Percentiles rank a stretch among this genome's conserved stretches.
These are phyloP conservation scores for Blastocystis sp. DNA, from an alignment of 352 stramenopile genomes.

Conservation along the genomic window DNA sequence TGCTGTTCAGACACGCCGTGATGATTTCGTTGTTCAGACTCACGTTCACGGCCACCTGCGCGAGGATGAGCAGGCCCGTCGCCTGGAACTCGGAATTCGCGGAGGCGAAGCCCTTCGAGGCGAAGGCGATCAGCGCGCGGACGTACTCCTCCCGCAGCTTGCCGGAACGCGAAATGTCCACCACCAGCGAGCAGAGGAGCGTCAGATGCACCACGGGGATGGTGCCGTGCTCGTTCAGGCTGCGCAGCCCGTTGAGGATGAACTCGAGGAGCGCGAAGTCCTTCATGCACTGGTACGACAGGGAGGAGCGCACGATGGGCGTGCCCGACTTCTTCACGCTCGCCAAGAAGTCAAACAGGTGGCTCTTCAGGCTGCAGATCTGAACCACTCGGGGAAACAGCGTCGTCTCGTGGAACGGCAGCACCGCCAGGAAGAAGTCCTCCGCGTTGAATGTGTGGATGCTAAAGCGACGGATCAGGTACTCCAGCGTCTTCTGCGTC, in stretches of 20 bases:
- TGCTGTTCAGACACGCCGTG: constrained; percentile 58
- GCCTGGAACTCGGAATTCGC: constrained; percentile 54
- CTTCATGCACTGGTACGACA: constrained; percentile 67
- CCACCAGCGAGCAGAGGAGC: constrained; percentile 35
- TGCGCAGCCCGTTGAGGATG: constrained; percentile 42
- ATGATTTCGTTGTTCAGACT: constrained; percentile 49
- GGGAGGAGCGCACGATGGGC: constrained; percentile 21
- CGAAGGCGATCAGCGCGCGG: constrained; percentile 38
- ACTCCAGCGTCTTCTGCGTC: constrained; percentile 65
- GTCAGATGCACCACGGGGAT: constrained; percentile 57
- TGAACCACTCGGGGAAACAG: constrained; percentile 49
- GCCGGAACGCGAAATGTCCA: constrained; percentile 43
- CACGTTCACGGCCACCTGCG: constrained; percentile 63
- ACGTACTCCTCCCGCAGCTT: constrained; percentile 34
- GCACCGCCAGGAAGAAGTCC: constrained; percentile 65
- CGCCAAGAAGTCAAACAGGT: constrained; percentile 36
- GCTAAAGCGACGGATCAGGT: constrained; percentile 63
- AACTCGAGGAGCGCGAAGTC: constrained; percentile 40
- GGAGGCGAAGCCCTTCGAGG: constrained; percentile 19
- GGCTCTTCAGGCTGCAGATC: constrained; percentile 36
- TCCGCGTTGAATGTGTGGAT: constrained; percentile 68
- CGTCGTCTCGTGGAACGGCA: constrained; percentile 61
- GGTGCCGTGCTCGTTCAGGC: constrained; percentile 1
- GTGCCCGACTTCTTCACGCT: constrained; percentile 46
- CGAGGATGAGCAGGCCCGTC: constrained; percentile 43